Base-by-base conservation (phyloP, 192 early-diverging fungal genomes). In the Kappamyces sp. region DNA sequence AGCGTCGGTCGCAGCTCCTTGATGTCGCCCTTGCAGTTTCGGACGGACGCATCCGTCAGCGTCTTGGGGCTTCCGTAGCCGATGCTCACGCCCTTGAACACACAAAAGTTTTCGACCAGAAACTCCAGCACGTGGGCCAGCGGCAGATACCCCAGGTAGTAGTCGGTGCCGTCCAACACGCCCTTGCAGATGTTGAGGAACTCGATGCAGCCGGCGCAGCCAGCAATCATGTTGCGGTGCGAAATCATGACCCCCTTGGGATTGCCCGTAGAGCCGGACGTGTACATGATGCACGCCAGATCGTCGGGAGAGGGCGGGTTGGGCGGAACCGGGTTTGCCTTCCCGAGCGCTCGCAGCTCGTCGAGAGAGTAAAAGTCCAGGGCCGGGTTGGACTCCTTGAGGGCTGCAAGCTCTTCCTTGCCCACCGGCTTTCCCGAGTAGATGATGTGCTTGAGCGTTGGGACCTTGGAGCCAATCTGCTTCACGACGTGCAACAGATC, bases 111-210 rank as follows among this genome's bases (percentile, higher is more conserved):
- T 70, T 94, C 92, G 59, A 91, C 82, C 34, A 85, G 69, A 63
- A 94, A 90, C 71, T 93, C 91, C 37, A 94, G 70, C 29, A 96
- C 84, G 65, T 96, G 94, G 57, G 91, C 88, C 40, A 91, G 76
- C 30, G 93, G 93, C 60, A 96, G 71, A 62, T 91, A 96, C 31
- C 65, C 59, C 32, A 79, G 84, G 47, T 78, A 47, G 8, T 80
- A 69, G 38, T 70, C 65, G 42, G 86, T 88, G 9, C 31, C 42
- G n/a, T 45, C 36, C 5, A 58, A n/a, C 5, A 58, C 7, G 1
- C 35, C 14, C 22, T 58, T 32, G 43, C 22, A 22, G 22, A 22
- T 22, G 22, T 22, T 22, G 22, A 58, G 12, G 11, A 38, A 6
- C n/a, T 22, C 31, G 45, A 22, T 14, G 35, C 30, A 39, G 34